Evolutionary conservation across 352 stramenopile species (phyloP).

Genomic region (Phytopythium mirpurense): DNA sequence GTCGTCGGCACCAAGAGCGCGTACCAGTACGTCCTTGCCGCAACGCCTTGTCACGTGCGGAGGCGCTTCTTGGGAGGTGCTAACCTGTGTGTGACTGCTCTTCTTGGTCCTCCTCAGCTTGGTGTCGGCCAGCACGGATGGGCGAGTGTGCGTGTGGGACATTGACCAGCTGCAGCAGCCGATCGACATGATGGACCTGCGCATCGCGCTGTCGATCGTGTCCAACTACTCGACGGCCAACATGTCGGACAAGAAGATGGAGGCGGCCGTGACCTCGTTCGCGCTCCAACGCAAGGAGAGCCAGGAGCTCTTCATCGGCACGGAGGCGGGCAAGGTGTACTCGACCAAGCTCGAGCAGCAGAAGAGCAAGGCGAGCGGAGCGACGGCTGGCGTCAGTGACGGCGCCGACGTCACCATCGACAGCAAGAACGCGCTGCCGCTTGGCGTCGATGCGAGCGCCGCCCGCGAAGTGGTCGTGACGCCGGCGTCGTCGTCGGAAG

Average conservation of each 20-base stretch:
- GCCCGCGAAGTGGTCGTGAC: conserved; percentile 65
- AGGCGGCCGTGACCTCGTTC: conserved; percentile 78
- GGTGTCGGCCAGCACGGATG: conserved; percentile 83
- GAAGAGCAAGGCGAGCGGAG: conserved; percentile 48
- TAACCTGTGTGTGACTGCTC: background rate
- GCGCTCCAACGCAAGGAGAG: conserved; percentile 78
- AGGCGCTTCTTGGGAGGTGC: no score
- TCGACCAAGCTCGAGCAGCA: conserved; percentile 69
- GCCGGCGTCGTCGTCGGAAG: conserved; percentile 48
- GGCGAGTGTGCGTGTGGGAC: conserved; percentile 82
- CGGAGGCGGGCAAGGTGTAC: conserved; percentile 77
- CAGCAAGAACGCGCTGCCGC: conserved; percentile 28
- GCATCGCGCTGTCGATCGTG: conserved; percentile 75
- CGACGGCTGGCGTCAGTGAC: conserved; percentile 11
- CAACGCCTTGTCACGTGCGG: no score
- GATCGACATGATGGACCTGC: conserved; percentile 78
- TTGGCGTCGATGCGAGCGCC: conserved; percentile 14
- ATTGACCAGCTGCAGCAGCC: conserved; percentile 81
- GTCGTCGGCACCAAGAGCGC: conserved; percentile 78
- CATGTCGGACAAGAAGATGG: conserved; percentile 81
- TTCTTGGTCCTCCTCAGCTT: conserved; percentile 34
- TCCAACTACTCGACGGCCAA: conserved; percentile 65
- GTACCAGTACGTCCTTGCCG: conserved; percentile 65
- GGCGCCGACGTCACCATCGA: conserved; percentile 21
- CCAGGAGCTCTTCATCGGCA: conserved; percentile 81